phyloP scores from a whole-genome alignment of 148 eudicot species.

The Cornus kousa region DNA sequence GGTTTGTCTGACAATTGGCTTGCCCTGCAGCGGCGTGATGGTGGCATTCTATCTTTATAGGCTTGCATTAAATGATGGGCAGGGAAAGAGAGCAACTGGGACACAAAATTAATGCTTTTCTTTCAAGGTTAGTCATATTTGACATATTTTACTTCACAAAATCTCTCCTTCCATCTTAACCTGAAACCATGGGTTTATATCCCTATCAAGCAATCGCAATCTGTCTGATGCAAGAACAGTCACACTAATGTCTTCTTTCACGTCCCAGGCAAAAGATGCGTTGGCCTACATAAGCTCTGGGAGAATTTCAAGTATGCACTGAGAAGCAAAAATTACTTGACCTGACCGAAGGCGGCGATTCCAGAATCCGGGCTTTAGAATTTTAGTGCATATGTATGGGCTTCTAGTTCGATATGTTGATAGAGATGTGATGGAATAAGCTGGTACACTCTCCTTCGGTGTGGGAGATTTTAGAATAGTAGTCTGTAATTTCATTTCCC shows the following conservation, averaged over 20 bases:
- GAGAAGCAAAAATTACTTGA: background rate
- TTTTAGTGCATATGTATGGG: background rate
- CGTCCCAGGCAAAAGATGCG: background rate
- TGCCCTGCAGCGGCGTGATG: slow-evolving; percentile 35
- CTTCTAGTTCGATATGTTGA: background rate
- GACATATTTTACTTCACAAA: background rate
- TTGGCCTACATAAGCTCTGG: background rate
- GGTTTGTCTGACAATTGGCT: slow-evolving; percentile 7
- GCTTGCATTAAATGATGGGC: slow-evolving; percentile 37
- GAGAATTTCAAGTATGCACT: background rate
- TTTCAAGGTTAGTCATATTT: background rate
- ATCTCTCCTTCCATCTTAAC: background rate
- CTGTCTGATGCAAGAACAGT: background rate
- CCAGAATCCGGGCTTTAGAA: background rate
- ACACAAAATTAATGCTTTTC: slow-evolving; percentile 6
- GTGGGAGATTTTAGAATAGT: background rate
- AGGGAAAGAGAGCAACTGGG: slow-evolving; percentile 23
- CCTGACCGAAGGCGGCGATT: background rate
- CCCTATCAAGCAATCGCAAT: background rate
- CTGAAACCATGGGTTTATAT: background rate
- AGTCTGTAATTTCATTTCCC: too few relatives aligned
- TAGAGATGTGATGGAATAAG: slow-evolving; percentile 9
- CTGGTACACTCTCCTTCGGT: background rate
- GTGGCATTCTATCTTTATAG: slow-evolving; percentile 72
- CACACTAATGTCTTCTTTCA: background rate